Conservation (phyloP, 2,329 filamentous ascomycete species). For the Ascochyta clinopodiicola region DNA sequence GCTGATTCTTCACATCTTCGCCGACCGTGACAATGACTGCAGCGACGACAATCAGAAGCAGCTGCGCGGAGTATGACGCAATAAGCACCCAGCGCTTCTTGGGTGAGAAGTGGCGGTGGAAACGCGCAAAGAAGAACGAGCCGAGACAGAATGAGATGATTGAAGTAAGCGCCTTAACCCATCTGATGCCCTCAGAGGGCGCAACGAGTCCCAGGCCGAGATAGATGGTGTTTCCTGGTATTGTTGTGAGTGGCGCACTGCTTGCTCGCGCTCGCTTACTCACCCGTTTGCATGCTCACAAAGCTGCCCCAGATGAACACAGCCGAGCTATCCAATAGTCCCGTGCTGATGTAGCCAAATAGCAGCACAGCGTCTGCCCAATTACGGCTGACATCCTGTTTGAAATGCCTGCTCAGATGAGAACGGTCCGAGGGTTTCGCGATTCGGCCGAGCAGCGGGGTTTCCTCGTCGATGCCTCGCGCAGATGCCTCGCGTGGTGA, state of each 20-base stretch:
- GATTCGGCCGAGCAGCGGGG: slow-evolving; percentile 40
- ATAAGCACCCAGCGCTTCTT: slow-evolving; percentile 70
- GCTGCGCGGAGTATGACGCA: slow-evolving; percentile 50
- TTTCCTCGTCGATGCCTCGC: slow-evolving; percentile 36
- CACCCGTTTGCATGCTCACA: slow-evolving; percentile 83
- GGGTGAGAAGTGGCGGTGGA: slow-evolving; percentile 69
- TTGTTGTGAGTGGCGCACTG: slow-evolving; percentile 15
- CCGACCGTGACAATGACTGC: slow-evolving; percentile 54
- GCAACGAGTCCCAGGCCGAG: slow-evolving; percentile 75
- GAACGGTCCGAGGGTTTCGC: slow-evolving; percentile 30
- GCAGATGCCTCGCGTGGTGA: slow-evolving; percentile 13
- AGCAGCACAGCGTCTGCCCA: slow-evolving; percentile 74
- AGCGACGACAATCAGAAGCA: slow-evolving; percentile 50
- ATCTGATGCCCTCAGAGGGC: slow-evolving; percentile 60
- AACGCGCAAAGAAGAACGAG: slow-evolving; percentile 72
- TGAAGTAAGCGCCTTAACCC: slow-evolving; percentile 75
- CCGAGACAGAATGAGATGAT: slow-evolving; percentile 75
- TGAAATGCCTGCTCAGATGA: slow-evolving; percentile 44
- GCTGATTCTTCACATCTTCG: slow-evolving; percentile 44
- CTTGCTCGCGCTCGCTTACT: slow-evolving; percentile 26
- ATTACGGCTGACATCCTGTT: slow-evolving; percentile 62
- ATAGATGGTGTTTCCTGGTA: slow-evolving; percentile 75
- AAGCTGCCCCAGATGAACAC: slow-evolving; percentile 81
- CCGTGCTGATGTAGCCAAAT: slow-evolving; percentile 77
- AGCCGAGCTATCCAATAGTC: slow-evolving; percentile 76